These are phyloP conservation scores for Penicillium simplicissimum DNA, from an alignment of 495 filamentous ascomycete species.

Conservation along the genomic window DNA sequence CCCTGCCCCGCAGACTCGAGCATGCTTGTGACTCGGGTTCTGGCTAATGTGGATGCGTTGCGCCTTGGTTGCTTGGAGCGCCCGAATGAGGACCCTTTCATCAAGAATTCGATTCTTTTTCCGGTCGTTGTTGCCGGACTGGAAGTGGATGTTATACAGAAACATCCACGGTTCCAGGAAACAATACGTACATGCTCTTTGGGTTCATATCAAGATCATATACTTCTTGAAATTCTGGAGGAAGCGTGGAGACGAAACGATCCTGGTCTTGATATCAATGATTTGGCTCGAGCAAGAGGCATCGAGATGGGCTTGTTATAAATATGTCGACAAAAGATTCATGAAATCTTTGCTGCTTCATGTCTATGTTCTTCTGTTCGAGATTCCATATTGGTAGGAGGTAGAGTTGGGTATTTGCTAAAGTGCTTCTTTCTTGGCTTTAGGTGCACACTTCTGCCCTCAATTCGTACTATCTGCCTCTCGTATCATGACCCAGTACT, in stretches of 20 bases:
- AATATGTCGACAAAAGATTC: background rate
- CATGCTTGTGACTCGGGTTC: slow-evolving; percentile 29
- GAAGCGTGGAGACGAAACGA: slow-evolving; percentile 30
- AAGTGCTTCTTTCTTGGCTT: background rate
- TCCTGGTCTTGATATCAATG: slow-evolving; percentile 21
- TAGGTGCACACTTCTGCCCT: background rate
- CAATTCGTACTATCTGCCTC: background rate
- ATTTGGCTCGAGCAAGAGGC: slow-evolving; percentile 26
- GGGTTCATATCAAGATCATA: slow-evolving; percentile 16
- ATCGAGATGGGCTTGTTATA: slow-evolving; percentile 36
- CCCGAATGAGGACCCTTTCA: slow-evolving; percentile 22
- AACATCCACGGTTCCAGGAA: slow-evolving; percentile 25
- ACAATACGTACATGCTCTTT: slow-evolving; percentile 17
- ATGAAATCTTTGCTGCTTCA: background rate
- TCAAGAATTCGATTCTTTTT: slow-evolving; percentile 34
- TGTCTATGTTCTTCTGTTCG: background rate
- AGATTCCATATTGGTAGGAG: background rate
- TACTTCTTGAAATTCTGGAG: slow-evolving; percentile 32
- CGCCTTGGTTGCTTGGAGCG: slow-evolving; percentile 25
- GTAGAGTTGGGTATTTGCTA: background rate
- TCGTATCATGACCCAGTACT: slow-evolving; percentile 34
- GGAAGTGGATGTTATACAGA: slow-evolving; percentile 24
- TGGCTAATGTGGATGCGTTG: slow-evolving; percentile 37
- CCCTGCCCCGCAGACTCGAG: slow-evolving; percentile 20
- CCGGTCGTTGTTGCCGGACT: slow-evolving; percentile 32